Evolutionary conservation across 1,139 yeast species (phyloP).

Genomic region (Suhomyces atakaporum): DNA sequence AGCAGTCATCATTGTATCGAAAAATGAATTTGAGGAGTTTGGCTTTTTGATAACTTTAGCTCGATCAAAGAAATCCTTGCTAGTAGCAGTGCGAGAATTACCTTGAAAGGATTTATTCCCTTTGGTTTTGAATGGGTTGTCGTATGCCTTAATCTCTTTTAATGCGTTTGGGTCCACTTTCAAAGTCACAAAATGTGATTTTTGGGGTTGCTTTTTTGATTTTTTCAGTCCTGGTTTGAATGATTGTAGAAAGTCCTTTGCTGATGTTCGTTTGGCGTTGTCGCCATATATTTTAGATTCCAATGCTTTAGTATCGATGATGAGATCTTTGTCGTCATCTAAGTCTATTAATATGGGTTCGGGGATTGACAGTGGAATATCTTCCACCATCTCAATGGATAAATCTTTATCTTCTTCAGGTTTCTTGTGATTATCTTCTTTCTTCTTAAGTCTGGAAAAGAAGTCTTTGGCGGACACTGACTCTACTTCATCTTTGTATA

Average conservation of each 20-base stretch:
- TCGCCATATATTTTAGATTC: constrained; percentile 23
- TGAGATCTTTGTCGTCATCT: constrained; percentile 5
- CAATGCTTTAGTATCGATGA: constrained; percentile 9
- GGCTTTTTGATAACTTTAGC: constrained; percentile 10
- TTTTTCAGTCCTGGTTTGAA: constrained; percentile 10
- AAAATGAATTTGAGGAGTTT: constrained; percentile 9
- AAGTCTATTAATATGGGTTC: constrained; percentile 7
- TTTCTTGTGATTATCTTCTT: not conserved
- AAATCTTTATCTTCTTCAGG: not conserved
- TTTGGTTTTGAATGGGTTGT: constrained; percentile 35
- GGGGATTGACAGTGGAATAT: not conserved
- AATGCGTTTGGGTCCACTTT: constrained; percentile 28
- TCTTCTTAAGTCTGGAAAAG: constrained; percentile 23
- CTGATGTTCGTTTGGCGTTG: constrained; percentile 27
- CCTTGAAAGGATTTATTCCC: constrained; percentile 19
- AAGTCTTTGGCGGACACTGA: constrained; percentile 37
- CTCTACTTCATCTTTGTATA: constrained; percentile 23
- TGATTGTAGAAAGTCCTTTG: constrained; percentile 18
- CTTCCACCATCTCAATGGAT: constrained; percentile 4
- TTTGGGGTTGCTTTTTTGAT: constrained; percentile 9
- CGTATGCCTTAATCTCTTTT: constrained; percentile 27
- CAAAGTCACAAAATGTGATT: constrained; percentile 26
- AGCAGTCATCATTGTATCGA: constrained; percentile 22
- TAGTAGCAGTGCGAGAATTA: not conserved
- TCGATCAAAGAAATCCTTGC: constrained; percentile 18